phyloP scores from a whole-genome alignment of 371 early-diverging fungal genomes.

The Mucor lusitanicus region DNA sequence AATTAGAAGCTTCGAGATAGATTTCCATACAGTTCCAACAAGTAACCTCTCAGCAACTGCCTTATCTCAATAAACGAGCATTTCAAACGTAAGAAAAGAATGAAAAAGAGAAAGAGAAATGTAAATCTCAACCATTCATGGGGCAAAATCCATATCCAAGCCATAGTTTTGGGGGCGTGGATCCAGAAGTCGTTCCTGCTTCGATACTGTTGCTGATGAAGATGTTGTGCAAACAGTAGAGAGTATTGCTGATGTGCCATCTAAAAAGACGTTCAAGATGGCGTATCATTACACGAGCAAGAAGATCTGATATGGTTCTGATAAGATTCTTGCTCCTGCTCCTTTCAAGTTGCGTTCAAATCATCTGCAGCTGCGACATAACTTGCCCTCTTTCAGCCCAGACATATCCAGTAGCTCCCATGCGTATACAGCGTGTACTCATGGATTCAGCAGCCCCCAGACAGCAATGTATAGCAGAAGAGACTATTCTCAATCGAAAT shows the following conservation, averaged over 20 bases:
- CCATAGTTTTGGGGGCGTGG: too few relatives aligned
- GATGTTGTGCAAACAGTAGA: background rate
- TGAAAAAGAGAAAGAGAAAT: background rate
- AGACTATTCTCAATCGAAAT: background rate
- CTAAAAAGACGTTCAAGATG: background rate
- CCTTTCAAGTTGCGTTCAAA: background rate
- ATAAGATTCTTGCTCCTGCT: background rate
- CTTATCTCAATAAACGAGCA: background rate
- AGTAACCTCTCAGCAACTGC: background rate
- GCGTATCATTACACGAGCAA: background rate
- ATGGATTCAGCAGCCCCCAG: background rate
- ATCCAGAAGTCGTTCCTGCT: too few relatives aligned
- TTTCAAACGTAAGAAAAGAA: background rate
- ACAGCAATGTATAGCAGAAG: background rate
- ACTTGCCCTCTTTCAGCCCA: too few relatives aligned
- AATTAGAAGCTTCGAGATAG: too few relatives aligned
- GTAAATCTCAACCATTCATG: background rate
- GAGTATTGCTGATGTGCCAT: background rate
- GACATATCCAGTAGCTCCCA: background rate
- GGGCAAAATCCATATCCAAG: too few relatives aligned
- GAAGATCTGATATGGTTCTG: background rate
- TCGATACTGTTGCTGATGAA: background rate
- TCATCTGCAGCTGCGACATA: background rate
- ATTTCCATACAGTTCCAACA: too few relatives aligned
- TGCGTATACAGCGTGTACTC: background rate